Conservation (phyloP, 2,329 filamentous ascomycete genomes). For the Penicillium brasilianum region DNA sequence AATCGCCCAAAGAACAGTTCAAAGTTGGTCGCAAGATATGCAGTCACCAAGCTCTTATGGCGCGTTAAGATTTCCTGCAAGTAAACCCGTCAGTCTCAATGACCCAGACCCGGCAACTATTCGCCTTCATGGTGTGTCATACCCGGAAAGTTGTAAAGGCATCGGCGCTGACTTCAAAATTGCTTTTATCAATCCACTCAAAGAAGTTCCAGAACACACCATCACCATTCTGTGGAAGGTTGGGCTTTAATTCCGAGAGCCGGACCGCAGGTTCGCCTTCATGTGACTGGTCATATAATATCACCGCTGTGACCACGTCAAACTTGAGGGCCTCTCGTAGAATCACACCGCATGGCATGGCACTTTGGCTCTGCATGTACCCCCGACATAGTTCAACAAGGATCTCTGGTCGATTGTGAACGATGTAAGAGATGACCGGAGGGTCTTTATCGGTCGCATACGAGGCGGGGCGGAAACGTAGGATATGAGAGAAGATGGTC, state of each 20-base stretch:
- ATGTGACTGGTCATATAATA: slow-evolving; percentile 87
- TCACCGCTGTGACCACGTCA: slow-evolving; percentile 86
- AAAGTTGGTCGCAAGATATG: slow-evolving; percentile 88
- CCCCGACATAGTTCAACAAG: slow-evolving; percentile 86
- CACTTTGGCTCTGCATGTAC: slow-evolving; percentile 88
- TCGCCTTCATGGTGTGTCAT: slow-evolving; percentile 38
- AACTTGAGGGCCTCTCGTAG: slow-evolving; percentile 88
- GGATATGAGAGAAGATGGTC: slow-evolving; percentile 92
- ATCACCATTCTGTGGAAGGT: slow-evolving; percentile 73
- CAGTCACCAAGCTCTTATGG: slow-evolving; percentile 88
- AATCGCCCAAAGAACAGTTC: slow-evolving; percentile 91
- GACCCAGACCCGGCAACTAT: not conserved
- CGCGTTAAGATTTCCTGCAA: slow-evolving; percentile 85
- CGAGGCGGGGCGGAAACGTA: slow-evolving; percentile 77
- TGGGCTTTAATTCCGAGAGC: slow-evolving; percentile 76
- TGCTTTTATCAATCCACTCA: slow-evolving; percentile 93
- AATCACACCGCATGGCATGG: slow-evolving; percentile 87
- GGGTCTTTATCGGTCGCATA: slow-evolving; percentile 72
- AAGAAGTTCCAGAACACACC: slow-evolving; percentile 98
- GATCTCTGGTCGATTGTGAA: slow-evolving; percentile 83
- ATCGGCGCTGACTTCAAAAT: slow-evolving; percentile 95
- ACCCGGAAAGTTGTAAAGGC: slow-evolving; percentile 97
- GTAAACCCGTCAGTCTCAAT: slow-evolving; percentile 1
- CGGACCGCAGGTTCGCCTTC: slow-evolving; percentile 76
- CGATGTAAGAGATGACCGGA: slow-evolving; percentile 84